phyloP scores from a whole-genome alignment of 2,329 filamentous ascomycete species.

The Fusarium devonianum region DNA sequence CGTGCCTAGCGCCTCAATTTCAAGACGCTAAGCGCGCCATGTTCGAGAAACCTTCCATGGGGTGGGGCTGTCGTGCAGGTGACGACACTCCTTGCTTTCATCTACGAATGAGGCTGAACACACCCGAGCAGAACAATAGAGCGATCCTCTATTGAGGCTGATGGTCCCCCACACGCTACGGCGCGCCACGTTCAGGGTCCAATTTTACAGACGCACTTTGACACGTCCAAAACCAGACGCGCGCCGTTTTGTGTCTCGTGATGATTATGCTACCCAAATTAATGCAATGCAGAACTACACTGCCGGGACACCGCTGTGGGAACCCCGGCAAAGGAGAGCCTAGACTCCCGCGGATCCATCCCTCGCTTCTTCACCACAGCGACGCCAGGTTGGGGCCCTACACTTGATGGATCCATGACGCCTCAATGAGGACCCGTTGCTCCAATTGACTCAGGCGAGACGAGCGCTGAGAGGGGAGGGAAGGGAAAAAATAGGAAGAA shows the following conservation, averaged over 20 bases:
- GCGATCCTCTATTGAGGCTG: slow-evolving; percentile 29
- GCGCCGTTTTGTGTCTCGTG: slow-evolving; percentile 21
- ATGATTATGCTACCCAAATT: slow-evolving; percentile 11
- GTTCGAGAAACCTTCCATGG: slow-evolving; percentile 40
- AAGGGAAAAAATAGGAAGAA: slow-evolving; percentile 7
- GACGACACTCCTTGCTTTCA: slow-evolving; percentile 30
- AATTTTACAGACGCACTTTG: slow-evolving; percentile 18
- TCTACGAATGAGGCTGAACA: slow-evolving; percentile 39
- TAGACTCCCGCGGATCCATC: slow-evolving; percentile 28
- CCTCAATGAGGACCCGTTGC: slow-evolving; percentile 22
- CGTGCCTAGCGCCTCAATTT: slow-evolving; percentile 23
- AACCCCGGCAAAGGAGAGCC: slow-evolving; percentile 15
- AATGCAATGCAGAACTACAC: slow-evolving; percentile 23
- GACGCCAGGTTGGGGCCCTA: slow-evolving; percentile 27
- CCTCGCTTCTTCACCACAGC: slow-evolving; percentile 36
- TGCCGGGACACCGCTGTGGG: slow-evolving; percentile 2
- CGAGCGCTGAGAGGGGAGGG: slow-evolving; percentile 3
- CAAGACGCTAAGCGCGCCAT: slow-evolving; percentile 24
- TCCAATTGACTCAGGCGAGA: slow-evolving; percentile 15
- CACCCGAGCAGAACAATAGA: slow-evolving; percentile 13
- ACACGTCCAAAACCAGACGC: background rate
- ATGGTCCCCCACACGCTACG: slow-evolving; percentile 25
- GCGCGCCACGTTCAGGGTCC: slow-evolving; percentile 25
- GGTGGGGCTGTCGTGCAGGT: slow-evolving; percentile 27
- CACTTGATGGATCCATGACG: slow-evolving; percentile 32